Evolutionary conservation across 768 basidiomycete genomes (phyloP), one percentile per base, ranked within the genome.

Genomic region (Podaxis rugospora): DNA sequence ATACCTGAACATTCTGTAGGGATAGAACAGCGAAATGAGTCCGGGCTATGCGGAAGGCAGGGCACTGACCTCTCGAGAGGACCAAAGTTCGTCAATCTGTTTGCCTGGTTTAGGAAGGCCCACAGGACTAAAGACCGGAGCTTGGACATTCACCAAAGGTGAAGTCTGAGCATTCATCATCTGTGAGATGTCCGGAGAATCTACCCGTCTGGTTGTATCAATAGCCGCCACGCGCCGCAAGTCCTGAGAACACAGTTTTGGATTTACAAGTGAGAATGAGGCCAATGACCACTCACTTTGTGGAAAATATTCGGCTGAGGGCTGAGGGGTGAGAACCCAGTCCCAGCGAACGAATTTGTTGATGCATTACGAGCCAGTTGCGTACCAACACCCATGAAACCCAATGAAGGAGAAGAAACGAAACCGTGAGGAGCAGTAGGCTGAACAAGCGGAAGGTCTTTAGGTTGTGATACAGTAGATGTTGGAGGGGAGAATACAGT

Each of bases 51-150:
- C 16, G 25, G 5, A 7, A 50, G n/a, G 18, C 9, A 39, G 51
- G 35, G 3, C 23, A 37, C 65, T 18, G 64, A 76, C 75, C 66
- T 76, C 69, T 39, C 66, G 66, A 10, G 72, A 72, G 14, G 61
- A 68, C 75, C 75, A 78, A 23, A 73, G 51, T 40, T 70, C 64
- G 35, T 75, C 72, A 2, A 72, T 66, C n/a, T 66, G 64, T 27
- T 64, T 63, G 36, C 72, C 72, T 21, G 76, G 76, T n/a, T 66
- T 70, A 4, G 74, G 72, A 9, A 77, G 70, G 13, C 62, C 59
- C 3, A 67, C 64, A 5, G 76, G 73, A 40, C 72, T 75, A 60
- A 75, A 75, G 5, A 67, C 58, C 7, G 76, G 75, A n/a, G 70
- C 62, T 37, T 67, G 67, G 5, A 75, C 75, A 32, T 74, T 70